A percentile compares a stretch with the other conserved stretches of the same genome.
These are phyloP conservation scores for Phalaenopsis aphrodite DNA, from an alignment of 106 monocot genomes.

Conservation along the genomic window DNA sequence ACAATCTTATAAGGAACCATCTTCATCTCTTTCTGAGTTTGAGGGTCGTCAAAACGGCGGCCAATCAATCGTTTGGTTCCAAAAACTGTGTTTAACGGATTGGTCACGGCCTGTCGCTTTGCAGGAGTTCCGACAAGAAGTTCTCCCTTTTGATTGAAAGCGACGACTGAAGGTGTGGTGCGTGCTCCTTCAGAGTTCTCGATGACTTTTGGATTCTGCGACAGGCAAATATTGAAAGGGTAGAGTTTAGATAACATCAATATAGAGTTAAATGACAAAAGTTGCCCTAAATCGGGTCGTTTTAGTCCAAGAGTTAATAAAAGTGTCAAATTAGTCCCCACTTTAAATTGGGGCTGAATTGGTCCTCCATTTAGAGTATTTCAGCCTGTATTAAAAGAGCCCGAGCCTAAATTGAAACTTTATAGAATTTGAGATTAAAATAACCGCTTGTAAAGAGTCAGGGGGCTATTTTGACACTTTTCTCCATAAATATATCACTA, in stretches of 20 bases:
- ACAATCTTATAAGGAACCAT: constrained; percentile 86
- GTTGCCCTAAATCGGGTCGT: too few species aligned
- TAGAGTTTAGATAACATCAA: not conserved
- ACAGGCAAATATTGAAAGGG: not conserved
- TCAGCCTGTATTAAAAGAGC: too few species aligned
- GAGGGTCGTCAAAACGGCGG: constrained; percentile 74
- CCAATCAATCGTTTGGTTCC: constrained; percentile 83
- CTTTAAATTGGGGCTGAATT: too few species aligned
- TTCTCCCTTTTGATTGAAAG: constrained; percentile 73
- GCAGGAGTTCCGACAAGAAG: constrained; percentile 83
- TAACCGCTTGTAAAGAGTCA: too few species aligned
- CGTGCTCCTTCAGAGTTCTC: constrained; percentile 78
- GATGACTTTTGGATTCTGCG: constrained; percentile 77
- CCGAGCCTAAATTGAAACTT: too few species aligned
- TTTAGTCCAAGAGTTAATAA: too few species aligned
- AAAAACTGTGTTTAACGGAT: constrained; percentile 72
- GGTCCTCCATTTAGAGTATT: too few species aligned
- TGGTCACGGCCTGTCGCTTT: constrained; percentile 85
- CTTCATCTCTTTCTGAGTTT: constrained; percentile 89
- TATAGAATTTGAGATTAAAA: too few species aligned
- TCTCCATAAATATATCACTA: not conserved
- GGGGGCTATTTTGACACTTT: too few species aligned
- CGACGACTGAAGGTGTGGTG: constrained; percentile 78
- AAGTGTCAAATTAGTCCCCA: too few species aligned
- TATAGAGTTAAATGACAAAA: too few species aligned